Base-by-base conservation (phyloP, 306 rosid species). In the Castanea mollissima region DNA sequence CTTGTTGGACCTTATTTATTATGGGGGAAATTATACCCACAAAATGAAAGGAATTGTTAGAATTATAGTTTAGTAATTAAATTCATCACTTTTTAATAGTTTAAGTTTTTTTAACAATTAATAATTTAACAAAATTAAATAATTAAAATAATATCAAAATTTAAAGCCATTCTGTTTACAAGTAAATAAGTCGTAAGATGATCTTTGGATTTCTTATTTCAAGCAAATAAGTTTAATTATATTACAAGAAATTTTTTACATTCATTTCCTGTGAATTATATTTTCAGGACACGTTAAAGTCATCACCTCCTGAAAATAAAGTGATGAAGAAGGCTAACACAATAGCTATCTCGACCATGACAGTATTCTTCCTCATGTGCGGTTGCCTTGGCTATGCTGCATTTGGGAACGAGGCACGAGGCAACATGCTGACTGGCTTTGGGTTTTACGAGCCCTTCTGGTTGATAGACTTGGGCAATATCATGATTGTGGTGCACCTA, bases 321-420 rank as follows among this genome's bases (percentile, higher is more conserved):
- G 92, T 89, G 81, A 93, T 89, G 94, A 93, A 91, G 80, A 91
- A 5, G 79, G 92, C 90, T 5, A 89, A 83, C 20, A 70, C 74
- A 81, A 52, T 88, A 5, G 91, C 88, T 21, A 79, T 87, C 7
- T 80, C 86, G 34, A 76, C 87, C 13, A 92, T 92, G 96, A 60
- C 87, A 21, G 5, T 67, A 31, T 80, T 92, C 32, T 91, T 91
- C 82, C 71, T 89, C 74, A 23, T 78, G 6, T 81, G 83, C 9
- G 79, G 89, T 63, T 38, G 88, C 64, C 84, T 87, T 59, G 96
- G 96, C 73, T 93, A 91, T 78, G 94, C 92, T 13, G 92, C 94
- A 15, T 93, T 89, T 51, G 96, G 96, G 0, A 73, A 89, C 34
- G 38, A 78, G 10, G 83, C 97, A 7, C 96, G 89, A 0, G 92